Percentiles rank a stretch among this genome's conserved stretches.
These are phyloP conservation scores for Didymosphaeria variabile DNA, from an alignment of 2,329 filamentous ascomycete genomes.

Conservation along the genomic window DNA sequence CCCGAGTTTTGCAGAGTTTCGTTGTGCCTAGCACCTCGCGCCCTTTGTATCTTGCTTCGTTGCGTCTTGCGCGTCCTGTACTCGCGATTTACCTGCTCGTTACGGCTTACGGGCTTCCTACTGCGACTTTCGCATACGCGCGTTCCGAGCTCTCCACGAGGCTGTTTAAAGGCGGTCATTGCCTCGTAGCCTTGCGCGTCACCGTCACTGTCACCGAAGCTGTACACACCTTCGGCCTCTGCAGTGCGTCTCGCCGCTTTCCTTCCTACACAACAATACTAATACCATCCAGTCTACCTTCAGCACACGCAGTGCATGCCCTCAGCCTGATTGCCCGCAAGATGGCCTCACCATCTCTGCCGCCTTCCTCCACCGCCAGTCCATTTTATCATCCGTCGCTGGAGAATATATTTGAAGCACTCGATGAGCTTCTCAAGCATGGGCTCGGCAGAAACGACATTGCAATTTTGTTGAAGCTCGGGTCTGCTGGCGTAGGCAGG, in stretches of 20 bases:
- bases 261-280: neutral
- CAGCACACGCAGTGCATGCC: neutral
- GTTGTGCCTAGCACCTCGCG: neutral
- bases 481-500: neutral
- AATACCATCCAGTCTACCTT: neutral
- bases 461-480: constrained; percentile 7
- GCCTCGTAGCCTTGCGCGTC: constrained; percentile 6
- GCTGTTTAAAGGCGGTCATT: constrained; percentile 1
- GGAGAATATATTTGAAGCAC: neutral
- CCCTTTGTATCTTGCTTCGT: neutral
- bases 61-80: neutral
- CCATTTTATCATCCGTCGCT: neutral
- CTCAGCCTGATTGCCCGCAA: constrained; percentile 8
- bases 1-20: neutral
- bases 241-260: neutral
- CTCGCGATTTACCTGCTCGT: neutral
- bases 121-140: neutral
- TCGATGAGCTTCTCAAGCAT: constrained; percentile 1
- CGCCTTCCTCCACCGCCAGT: neutral
- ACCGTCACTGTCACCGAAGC: neutral
- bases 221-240: neutral
- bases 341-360: constrained; percentile 1
- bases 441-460: constrained; percentile 14
- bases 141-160: constrained; percentile 5
- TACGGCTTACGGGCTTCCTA: neutral